Base-by-base conservation (phyloP, 345 rosid genomes). In the Aquilaria malaccensis region DNA sequence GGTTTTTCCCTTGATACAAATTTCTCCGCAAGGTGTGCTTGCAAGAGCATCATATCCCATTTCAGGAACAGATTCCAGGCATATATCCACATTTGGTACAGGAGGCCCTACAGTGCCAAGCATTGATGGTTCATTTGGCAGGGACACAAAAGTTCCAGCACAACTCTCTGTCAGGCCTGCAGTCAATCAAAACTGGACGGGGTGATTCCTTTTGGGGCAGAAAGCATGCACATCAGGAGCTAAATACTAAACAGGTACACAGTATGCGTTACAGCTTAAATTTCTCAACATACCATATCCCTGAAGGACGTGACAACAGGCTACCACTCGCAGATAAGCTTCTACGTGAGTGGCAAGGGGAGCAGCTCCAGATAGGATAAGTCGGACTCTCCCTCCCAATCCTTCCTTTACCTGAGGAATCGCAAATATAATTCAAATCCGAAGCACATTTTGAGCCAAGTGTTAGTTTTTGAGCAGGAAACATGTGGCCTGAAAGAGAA, bases 101-200 rank as follows among this genome's bases (percentile, higher is more conserved):
- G 99, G 99, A 60, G 97, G 96, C 33, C 99, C 97, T 41, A 94
- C 99, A 0, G 96, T 86, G 45, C 96, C 96, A 68, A 91, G 81
- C 96, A 85, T 85, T 47, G 80, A 45, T 56, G 85, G 68, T 74
- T 78, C 85, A 75, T 94, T 82, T 56, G 97, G 95, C n/a, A 94
- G 71, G 2, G 97, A 91, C 14, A 85, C 88, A 72, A 94, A 94
- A 53, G 93, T 86, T 3, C 95, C 99, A 7, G 93, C 99, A 68
- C 96, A 91, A 70, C 78, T 94, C 82, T 94, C 99, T 0, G 99
- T 91, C 65, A 94, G 84, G 70, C 98, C 98, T 89, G 58, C 63
- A 77, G 54, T 11, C 41, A 47, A 33, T 66, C 15, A 67, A 45
- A 13, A 41, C 60, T 30, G 52, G 58, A 74, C 10, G 10, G 14